Conservation (phyloP, 169 alveolate species). For the Cryptosporidium ryanae region DNA sequence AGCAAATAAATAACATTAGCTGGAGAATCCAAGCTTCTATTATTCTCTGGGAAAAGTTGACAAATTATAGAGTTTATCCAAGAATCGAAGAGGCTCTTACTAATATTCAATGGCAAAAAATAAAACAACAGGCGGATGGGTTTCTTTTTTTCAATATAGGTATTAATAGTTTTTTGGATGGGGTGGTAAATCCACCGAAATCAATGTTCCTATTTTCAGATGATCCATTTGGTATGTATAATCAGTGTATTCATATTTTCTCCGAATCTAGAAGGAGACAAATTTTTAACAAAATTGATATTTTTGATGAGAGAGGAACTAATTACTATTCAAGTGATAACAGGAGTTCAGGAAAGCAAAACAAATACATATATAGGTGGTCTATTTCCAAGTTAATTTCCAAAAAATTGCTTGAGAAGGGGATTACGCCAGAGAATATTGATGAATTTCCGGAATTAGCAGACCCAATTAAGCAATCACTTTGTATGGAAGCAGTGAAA, state of each 20-base stretch:
- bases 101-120: slow-evolving; percentile 62
- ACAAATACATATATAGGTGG: slow-evolving; percentile 31
- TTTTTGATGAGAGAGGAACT: not conserved
- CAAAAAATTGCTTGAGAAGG: slow-evolving; percentile 27
- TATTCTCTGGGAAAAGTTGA: slow-evolving; percentile 56
- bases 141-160: slow-evolving; percentile 53
- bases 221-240: slow-evolving; percentile 74
- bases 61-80: slow-evolving; percentile 16
- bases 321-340: not conserved
- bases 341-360: not conserved
- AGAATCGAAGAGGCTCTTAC: slow-evolving; percentile 30
- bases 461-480: slow-evolving; percentile 38
- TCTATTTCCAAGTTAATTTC: slow-evolving; percentile 29
- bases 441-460: slow-evolving; percentile 35
- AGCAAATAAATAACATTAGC: slow-evolving; percentile 7
- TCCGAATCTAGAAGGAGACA: slow-evolving; percentile 57
- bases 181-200: slow-evolving; percentile 45
- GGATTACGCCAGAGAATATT: slow-evolving; percentile 36
- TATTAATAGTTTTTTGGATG: slow-evolving; percentile 32
- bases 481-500: slow-evolving; percentile 66
- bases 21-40: slow-evolving; percentile 68
- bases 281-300: not conserved
- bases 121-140: slow-evolving; percentile 62
- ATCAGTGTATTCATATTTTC: slow-evolving; percentile 58
- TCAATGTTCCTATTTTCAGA: slow-evolving; percentile 50